phyloP scores from a whole-genome alignment of 2,329 filamentous ascomycete species.

The Claviceps purpurea region DNA sequence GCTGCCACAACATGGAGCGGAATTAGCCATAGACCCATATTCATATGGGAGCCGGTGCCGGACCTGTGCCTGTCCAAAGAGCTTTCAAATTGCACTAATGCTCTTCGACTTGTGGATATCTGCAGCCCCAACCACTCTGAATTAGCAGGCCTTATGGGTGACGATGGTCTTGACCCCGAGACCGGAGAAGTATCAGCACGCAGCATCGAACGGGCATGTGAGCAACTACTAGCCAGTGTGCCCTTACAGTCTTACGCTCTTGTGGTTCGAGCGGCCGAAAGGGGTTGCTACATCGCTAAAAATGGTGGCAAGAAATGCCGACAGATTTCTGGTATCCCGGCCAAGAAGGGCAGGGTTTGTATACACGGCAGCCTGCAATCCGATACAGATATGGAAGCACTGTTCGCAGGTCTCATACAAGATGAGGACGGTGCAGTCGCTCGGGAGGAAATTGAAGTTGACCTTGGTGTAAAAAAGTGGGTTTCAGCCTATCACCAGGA shows the following conservation, averaged over 20 bases:
- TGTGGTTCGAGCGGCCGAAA: slow-evolving; percentile 57
- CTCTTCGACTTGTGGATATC: slow-evolving; percentile 46
- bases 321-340: background rate
- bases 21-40: slow-evolving; percentile 46
- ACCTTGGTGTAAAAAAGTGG: slow-evolving; percentile 58
- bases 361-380: slow-evolving; percentile 39
- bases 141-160: slow-evolving; percentile 72
- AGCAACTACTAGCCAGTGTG: slow-evolving; percentile 50
- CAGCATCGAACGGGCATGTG: slow-evolving; percentile 44
- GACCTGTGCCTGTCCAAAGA: slow-evolving; percentile 67
- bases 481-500: slow-evolving; percentile 60
- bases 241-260: slow-evolving; percentile 51
- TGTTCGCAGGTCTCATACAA: slow-evolving; percentile 45
- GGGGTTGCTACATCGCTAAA: slow-evolving; percentile 53
- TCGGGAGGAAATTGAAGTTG: slow-evolving; percentile 45
- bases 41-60: slow-evolving; percentile 93
- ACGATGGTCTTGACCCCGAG: slow-evolving; percentile 37
- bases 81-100: slow-evolving; percentile 50
- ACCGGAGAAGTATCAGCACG: slow-evolving; percentile 39
- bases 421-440: slow-evolving; percentile 38
- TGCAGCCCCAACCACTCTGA: slow-evolving; percentile 78
- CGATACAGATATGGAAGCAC: slow-evolving; percentile 49
- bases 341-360: slow-evolving; percentile 25
- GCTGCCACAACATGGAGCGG: slow-evolving; percentile 18
- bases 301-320: slow-evolving; percentile 36